Percentiles rank a stretch among this genome's conserved stretches.
Conservation (phyloP, 768 basidiomycete genomes). For the Amylocystis lapponica region DNA sequence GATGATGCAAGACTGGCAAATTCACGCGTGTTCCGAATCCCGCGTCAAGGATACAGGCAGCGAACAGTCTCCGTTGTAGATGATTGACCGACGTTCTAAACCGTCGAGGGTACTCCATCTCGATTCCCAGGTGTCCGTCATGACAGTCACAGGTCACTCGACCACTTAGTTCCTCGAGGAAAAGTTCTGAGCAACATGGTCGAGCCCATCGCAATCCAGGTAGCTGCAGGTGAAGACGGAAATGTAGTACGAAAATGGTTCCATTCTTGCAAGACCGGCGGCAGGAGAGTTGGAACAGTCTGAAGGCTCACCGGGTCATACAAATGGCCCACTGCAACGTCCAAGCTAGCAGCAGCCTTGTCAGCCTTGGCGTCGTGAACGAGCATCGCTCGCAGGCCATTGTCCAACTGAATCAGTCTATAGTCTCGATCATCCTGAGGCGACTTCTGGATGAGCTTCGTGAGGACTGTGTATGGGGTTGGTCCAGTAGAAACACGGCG, state of each 20-base stretch:
- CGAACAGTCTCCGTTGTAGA: background rate
- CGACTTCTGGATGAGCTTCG: slow-evolving; percentile 59
- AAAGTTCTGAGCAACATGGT: no score
- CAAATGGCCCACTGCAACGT: slow-evolving; percentile 92
- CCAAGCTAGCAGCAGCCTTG: slow-evolving; percentile 91
- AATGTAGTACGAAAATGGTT: no score
- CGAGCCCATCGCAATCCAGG: no score
- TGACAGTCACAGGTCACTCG: no score
- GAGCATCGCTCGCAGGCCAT: slow-evolving; percentile 83
- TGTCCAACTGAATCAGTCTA: slow-evolving; percentile 75
- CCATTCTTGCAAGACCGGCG: background rate
- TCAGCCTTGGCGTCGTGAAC: slow-evolving; percentile 84
- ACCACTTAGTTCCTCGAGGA: no score
- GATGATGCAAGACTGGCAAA: no score
- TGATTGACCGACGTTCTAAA: background rate
- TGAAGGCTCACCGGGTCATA: slow-evolving; percentile 72
- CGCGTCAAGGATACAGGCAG: background rate
- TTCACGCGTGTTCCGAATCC: no score
- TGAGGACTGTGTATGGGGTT: slow-evolving; percentile 46
- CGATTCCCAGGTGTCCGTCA: no score
- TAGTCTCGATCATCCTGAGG: slow-evolving; percentile 78
- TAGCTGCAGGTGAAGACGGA: no score
- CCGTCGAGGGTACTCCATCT: no score
- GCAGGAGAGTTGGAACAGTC: background rate
- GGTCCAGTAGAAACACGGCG: slow-evolving; percentile 7